Percentiles rank a stretch among this genome's conserved stretches.
These are phyloP conservation scores for Leccinum olivaceopallidum DNA, from an alignment of 768 basidiomycete genomes.

Conservation along the genomic window DNA sequence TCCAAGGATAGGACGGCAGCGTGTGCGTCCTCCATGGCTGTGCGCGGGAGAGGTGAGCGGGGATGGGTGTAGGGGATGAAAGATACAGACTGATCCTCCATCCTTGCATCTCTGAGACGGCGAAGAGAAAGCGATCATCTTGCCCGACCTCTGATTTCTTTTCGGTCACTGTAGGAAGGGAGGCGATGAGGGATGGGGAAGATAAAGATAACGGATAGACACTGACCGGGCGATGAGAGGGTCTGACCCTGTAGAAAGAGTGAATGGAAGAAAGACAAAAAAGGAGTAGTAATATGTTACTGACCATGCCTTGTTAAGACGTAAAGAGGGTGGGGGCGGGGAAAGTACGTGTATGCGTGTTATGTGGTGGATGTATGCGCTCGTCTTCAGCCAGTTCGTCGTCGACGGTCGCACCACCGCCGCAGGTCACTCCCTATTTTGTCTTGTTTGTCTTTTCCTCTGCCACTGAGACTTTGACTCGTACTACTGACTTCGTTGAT, in stretches of 20 bases:
- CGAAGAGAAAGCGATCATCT: slow-evolving; percentile 71
- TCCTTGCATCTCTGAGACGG: slow-evolving; percentile 96
- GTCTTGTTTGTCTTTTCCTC: slow-evolving; percentile 32
- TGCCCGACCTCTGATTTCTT: slow-evolving; percentile 77
- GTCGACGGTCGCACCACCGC: slow-evolving; percentile 5
- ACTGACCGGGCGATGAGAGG: slow-evolving; percentile 75
- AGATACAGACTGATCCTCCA: slow-evolving; percentile 91
- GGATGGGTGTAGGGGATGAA: not conserved
- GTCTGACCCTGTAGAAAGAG: slow-evolving; percentile 70
- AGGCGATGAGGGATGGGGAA: slow-evolving; percentile 13
- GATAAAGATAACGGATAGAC: slow-evolving; percentile 1
- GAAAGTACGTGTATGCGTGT: slow-evolving; percentile 5
- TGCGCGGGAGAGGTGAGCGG: not conserved
- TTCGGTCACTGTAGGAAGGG: slow-evolving; percentile 58
- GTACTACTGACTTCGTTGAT: not conserved
- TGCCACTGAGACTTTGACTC: slow-evolving; percentile 5
- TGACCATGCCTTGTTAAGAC: slow-evolving; percentile 34
- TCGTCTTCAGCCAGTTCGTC: slow-evolving; percentile 3
- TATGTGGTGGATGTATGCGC: slow-evolving; percentile 12
- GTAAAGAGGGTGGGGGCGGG: slow-evolving; percentile 19
- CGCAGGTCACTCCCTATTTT: slow-evolving; percentile 27
- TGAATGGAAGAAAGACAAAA: slow-evolving; percentile 9
- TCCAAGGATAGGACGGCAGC: slow-evolving; percentile 71
- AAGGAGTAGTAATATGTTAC: slow-evolving; percentile 8
- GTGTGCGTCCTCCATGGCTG: slow-evolving; percentile 99